Conservation (phyloP, 176 grass and related monocot species). For the Phyllostachys edulis region DNA sequence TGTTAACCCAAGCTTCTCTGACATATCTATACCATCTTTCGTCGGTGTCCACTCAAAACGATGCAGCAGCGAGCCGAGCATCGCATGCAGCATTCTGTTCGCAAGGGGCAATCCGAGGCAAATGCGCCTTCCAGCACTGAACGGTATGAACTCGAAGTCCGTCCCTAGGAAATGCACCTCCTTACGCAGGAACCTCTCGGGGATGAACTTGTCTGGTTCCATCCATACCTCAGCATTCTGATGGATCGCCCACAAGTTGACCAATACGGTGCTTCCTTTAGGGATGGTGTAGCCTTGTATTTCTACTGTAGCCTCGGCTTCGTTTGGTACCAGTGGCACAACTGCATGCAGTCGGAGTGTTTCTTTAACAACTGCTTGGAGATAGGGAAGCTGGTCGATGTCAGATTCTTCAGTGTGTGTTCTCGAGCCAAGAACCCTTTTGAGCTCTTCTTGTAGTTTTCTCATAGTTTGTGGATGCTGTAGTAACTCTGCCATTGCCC, state of each 20-base stretch:
- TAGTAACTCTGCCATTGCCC: slow-evolving; percentile 36
- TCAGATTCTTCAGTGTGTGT: background rate
- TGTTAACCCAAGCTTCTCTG: slow-evolving; percentile 20
- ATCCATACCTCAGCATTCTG: slow-evolving; percentile 6
- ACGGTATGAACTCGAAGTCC: slow-evolving; percentile 41
- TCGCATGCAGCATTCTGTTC: slow-evolving; percentile 32
- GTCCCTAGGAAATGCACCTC: background rate
- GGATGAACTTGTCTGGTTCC: slow-evolving; percentile 27
- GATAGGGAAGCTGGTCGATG: slow-evolving; percentile 25
- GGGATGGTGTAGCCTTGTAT: slow-evolving; percentile 28
- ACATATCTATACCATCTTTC: slow-evolving; percentile 17
- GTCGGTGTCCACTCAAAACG: slow-evolving; percentile 35
- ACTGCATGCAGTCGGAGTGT: background rate
- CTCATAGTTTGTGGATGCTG: background rate
- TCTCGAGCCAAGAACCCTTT: background rate
- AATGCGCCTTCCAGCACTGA: slow-evolving; percentile 38
- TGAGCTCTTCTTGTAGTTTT: slow-evolving; percentile 10
- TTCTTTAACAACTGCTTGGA: slow-evolving; percentile 35
- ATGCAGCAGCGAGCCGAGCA: slow-evolving; percentile 47
- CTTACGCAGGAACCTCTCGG: slow-evolving; percentile 42
- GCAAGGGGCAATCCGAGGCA: slow-evolving; percentile 44
- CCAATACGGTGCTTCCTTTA: slow-evolving; percentile 18
- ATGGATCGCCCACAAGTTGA: slow-evolving; percentile 53
- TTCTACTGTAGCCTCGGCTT: background rate
- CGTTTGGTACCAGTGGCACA: slow-evolving; percentile 9